These are phyloP conservation scores for Ganoderma resinaceum DNA, from an alignment of 1,284 basidiomycete species.

Conservation along the genomic window DNA sequence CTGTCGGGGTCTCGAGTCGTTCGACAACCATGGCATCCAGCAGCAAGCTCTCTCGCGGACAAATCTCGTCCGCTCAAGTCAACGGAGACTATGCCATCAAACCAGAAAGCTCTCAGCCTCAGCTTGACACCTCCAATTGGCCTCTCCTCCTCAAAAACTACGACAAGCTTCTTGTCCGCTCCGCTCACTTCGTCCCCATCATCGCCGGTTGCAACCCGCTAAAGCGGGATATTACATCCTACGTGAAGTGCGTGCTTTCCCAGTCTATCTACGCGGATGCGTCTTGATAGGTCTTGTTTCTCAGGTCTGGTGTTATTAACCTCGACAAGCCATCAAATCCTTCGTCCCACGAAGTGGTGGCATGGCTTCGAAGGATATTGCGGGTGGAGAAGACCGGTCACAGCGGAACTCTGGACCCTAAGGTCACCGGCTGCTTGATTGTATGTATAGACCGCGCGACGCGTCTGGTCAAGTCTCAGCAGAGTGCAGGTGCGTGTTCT, in stretches of 20 bases:
- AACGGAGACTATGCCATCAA: conserved; percentile 87
- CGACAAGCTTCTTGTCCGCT: conserved; percentile 94
- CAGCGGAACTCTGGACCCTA: conserved; percentile 97
- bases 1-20: conserved; percentile 14
- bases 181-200: conserved; percentile 98
- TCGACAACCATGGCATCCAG: conserved; percentile 52
- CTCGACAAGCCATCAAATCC: conserved; percentile 99
- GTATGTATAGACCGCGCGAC: conserved; percentile 99
- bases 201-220: conserved; percentile 90
- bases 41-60: conserved; percentile 59
- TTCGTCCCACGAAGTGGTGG: conserved; percentile 99
- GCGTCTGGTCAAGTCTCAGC: conserved; percentile 98
- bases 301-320: conserved; percentile 96
- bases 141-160: conserved; percentile 99
- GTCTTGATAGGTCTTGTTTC: conserved; percentile 5
- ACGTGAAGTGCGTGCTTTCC: conserved; percentile 76
- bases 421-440: conserved; percentile 98
- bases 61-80: conserved; percentile 75
- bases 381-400: conserved; percentile 98
- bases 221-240: conserved; percentile 90
- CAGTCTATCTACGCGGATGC: background rate
- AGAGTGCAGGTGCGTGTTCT: conserved; percentile 80
- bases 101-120: conserved; percentile 75
- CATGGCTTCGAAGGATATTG: conserved; percentile 96
- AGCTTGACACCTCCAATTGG: conserved; percentile 96